Base-by-base conservation (phyloP, 2,329 filamentous ascomycete genomes). In the Arthrobotrys sphaeroides region DNA sequence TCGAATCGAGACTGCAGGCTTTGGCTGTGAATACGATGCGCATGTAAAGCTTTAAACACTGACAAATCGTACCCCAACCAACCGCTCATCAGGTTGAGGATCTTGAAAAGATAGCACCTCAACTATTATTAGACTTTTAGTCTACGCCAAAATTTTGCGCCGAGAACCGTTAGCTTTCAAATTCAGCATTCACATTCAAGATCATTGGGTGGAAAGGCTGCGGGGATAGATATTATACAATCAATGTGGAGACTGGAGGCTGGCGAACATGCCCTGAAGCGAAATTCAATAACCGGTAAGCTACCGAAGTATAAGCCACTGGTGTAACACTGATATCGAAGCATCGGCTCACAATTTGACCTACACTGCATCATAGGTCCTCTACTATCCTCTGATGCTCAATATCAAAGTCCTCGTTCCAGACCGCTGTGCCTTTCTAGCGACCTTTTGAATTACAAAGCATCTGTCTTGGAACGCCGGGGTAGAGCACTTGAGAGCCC, bases 41-140 rank as follows among this genome's bases (percentile, higher is more conserved):
- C 24, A 51, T 20, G 4, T 40, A 5, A 3, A 6, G 67, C 36
- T n/a, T 4, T 22, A 43, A 7, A 18, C n/a, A 64, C 47, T 74
- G 70, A 74, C 70, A 74, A 74, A 74, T 74, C 24, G 24, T 57
- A 38, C 40, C 28, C 24, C 45, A 74, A 67, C 51, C 45, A 36
- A 12, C 16, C 9, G 24, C 28, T 10, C n/a, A n/a, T n/a, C n/a
- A 74, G 70, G 62, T 74, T 49, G 70, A 74, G 7, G 70, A 74
- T 53, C 70, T 74, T 47, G 70, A 74, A 20, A 74, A 74, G 49
- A 74, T 74, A 26, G 51, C 70, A 47, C 70, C 70, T 2, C 70
- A 74, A 26, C 57, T 74, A 74, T 74, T 74, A 74, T 74, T 74
- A 60, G 70, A 74, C 61, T 74, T 74, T 36, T 74, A 40, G 51